Evolutionary conservation across 495 filamentous ascomycete species (phyloP).

Genomic region (Friedmanniomyces endolithicus): DNA sequence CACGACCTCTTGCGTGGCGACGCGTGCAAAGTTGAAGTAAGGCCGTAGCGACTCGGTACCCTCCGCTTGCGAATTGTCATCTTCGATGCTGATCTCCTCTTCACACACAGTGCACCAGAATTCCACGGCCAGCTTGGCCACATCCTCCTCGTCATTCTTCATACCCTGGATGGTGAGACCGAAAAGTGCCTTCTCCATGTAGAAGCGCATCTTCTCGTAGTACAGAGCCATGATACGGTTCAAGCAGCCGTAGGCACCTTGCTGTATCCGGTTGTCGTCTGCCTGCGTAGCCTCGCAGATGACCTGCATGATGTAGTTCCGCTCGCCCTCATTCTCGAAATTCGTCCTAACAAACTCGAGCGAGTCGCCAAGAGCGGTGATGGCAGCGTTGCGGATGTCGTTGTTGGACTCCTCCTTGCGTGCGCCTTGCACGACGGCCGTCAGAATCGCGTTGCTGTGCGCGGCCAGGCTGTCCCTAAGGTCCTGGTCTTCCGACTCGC

Average conservation of each 20-base stretch:
- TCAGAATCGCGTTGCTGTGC: constrained; percentile 95
- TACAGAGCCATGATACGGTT: constrained; percentile 97
- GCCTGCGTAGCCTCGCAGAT: constrained; percentile 97
- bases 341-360: constrained; percentile 95
- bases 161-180: constrained; percentile 97
- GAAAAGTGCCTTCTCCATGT: constrained; percentile 99
- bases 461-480: constrained; percentile 65
- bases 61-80: constrained; percentile 73
- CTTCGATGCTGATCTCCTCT: constrained; percentile 92
- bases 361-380: constrained; percentile 89
- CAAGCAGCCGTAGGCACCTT: constrained; percentile 88
- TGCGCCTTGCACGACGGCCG: constrained; percentile 92
- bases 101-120: constrained; percentile 99
- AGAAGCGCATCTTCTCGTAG: constrained; percentile 99
- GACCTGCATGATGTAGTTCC: constrained; percentile 99
- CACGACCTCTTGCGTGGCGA: constrained; percentile 83
- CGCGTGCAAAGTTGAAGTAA: constrained; percentile 80
- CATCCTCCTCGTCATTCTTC: constrained; percentile 95
- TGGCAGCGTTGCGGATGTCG: constrained; percentile 83
- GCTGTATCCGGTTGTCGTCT: constrained; percentile 75
- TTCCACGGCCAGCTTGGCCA: constrained; percentile 92
- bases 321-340: constrained; percentile 96
- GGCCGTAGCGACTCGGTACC: constrained; percentile 65
- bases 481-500: constrained; percentile 83
- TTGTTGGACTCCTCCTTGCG: constrained; percentile 84